phyloP scores from a whole-genome alignment of 2,329 filamentous ascomycete species.

The Orbilia brochopaga region DNA sequence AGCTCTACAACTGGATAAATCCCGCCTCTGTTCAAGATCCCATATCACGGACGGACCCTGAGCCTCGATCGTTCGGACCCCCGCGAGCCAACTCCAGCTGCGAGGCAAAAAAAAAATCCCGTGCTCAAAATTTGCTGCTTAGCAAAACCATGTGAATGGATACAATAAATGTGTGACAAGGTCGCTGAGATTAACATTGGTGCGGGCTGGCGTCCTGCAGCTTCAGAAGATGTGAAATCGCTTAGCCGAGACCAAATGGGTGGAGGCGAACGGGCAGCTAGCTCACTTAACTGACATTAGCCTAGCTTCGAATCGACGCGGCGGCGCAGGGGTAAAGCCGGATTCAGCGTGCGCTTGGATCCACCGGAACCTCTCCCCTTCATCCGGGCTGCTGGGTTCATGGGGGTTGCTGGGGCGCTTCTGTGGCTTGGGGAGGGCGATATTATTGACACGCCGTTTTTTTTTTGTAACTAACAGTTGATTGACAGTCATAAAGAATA shows the following conservation, averaged over 20 bases:
- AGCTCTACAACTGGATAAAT: not conserved
- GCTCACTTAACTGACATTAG: constrained; percentile 5
- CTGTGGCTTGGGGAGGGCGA: constrained; percentile 27
- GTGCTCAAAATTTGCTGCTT: too few species aligned
- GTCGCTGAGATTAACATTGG: too few species aligned
- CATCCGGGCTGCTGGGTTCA: constrained; percentile 26
- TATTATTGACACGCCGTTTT: constrained; percentile 7
- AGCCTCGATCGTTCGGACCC: not conserved
- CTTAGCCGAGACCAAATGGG: not conserved
- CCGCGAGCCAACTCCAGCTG: not conserved
- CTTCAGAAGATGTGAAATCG: not conserved
- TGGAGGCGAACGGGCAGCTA: constrained; percentile 7
- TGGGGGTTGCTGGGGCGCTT: constrained; percentile 11
- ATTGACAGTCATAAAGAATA: not conserved
- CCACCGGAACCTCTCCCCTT: constrained; percentile 23
- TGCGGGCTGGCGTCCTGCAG: not conserved
- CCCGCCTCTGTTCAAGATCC: not conserved
- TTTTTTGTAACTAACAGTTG: not conserved
- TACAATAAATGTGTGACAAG: too few species aligned
- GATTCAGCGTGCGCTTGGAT: constrained; percentile 13
- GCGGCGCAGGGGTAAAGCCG: not conserved
- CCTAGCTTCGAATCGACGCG: constrained; percentile 17
- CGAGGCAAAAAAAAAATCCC: too few species aligned
- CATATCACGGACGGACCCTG: not conserved
- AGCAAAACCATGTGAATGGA: too few species aligned